phyloP scores from a whole-genome alignment of 306 rosid species.

The Sphenostylis stenocarpa region DNA sequence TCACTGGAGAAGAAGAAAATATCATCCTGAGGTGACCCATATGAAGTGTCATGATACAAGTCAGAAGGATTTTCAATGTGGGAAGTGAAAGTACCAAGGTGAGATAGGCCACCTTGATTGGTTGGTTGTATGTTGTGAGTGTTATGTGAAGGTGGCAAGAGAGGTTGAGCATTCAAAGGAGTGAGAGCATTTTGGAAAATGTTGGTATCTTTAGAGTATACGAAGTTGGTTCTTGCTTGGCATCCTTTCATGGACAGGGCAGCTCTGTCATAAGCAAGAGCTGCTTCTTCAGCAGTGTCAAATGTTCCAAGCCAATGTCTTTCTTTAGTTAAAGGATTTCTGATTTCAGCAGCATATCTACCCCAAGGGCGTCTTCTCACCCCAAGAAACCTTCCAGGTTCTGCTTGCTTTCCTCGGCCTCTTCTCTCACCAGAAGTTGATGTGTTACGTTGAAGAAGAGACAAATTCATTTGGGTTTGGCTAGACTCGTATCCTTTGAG shows the following conservation, averaged over 20 bases:
- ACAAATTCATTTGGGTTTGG: conserved; percentile 48
- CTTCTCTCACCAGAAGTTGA: conserved; percentile 63
- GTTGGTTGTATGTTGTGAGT: conserved; percentile 36
- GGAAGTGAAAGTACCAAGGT: conserved; percentile 2
- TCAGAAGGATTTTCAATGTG: conserved; percentile 21
- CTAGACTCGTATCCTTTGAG: conserved; percentile 37
- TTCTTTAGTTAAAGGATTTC: conserved; percentile 94
- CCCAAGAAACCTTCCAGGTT: conserved; percentile 89
- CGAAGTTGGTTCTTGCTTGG: conserved; percentile 91
- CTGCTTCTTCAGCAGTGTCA: conserved; percentile 99
- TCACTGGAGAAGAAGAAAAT: conserved; percentile 63
- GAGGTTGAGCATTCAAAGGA: conserved; percentile 53
- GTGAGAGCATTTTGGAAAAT: conserved; percentile 51
- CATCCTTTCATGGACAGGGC: conserved; percentile 94
- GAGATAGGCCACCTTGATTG: conserved; percentile 40
- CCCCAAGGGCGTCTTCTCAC: conserved; percentile 98
- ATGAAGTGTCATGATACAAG: conserved; percentile 22
- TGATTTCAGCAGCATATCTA: conserved; percentile 93
- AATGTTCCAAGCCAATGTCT: conserved; percentile 99
- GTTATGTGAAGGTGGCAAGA: conserved; percentile 47
- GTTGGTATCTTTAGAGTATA: conserved; percentile 59
- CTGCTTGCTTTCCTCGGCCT: conserved; percentile 81
- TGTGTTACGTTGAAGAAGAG: conserved; percentile 54
- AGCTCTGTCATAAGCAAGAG: conserved; percentile 98
- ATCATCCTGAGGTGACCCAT: conserved; percentile 34